Evolutionary conservation across 805 yeast species (phyloP).

Genomic region (Candida pseudofarinosa): DNA sequence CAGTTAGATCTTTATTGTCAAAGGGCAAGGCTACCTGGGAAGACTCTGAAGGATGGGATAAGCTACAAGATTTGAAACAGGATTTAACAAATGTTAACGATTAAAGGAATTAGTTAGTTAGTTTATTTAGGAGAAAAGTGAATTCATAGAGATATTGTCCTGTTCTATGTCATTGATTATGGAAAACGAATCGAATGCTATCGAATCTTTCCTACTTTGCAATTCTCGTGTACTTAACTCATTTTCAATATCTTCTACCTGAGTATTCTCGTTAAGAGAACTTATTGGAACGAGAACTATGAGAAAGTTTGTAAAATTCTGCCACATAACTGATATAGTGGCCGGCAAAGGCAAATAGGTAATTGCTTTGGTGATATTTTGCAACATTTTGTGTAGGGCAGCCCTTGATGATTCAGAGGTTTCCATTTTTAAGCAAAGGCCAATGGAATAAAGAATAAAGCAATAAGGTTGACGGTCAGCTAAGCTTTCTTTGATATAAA

Average conservation of each 20-base stretch:
- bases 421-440: constrained; percentile 10
- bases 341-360: neutral
- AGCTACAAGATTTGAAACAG: constrained; percentile 49
- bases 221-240: neutral
- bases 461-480: constrained; percentile 1
- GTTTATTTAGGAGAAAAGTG: neutral
- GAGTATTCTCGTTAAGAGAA: neutral
- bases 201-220: neutral
- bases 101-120: neutral
- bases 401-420: constrained; percentile 9
- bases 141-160: neutral
- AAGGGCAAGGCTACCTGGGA: constrained; percentile 81
- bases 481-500: constrained; percentile 10
- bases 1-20: constrained; percentile 70
- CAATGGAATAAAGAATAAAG: constrained; percentile 8
- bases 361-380: neutral
- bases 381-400: constrained; percentile 2
- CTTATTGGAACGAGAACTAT: neutral
- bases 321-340: neutral
- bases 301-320: neutral
- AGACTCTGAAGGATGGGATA: constrained; percentile 72
- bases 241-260: neutral
- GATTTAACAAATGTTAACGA: constrained; percentile 21
- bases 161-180: neutral
- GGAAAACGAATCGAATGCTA: neutral